A percentile compares a stretch with the other conserved stretches of the same genome.
These are phyloP conservation scores for Saccharomycopsis guyanensis DNA, from an alignment of 805 yeast genomes.

Conservation along the genomic window DNA sequence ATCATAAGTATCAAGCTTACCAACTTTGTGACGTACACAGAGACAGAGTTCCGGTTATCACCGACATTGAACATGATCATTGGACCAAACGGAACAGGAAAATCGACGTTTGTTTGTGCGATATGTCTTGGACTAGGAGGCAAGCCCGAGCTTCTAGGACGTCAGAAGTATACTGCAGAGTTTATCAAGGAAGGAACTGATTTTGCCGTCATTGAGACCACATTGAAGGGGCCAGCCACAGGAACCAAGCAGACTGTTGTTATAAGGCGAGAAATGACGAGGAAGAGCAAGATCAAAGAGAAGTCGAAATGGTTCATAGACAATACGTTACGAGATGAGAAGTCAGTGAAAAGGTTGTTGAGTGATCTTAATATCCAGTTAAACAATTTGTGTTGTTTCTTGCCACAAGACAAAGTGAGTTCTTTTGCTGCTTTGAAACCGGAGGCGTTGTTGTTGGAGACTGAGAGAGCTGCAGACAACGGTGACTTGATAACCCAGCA, in stretches of 20 bases:
- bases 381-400: constrained; percentile 86
- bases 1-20: constrained; percentile 43
- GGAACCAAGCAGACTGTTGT: constrained; percentile 29
- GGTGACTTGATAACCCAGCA: constrained; percentile 52
- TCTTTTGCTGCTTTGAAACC: constrained; percentile 80
- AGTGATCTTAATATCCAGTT: constrained; percentile 64
- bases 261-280: constrained; percentile 38
- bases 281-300: constrained; percentile 25
- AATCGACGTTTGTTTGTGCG: constrained; percentile 88
- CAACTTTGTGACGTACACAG: constrained; percentile 64
- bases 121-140: constrained; percentile 87
- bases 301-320: constrained; percentile 51
- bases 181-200: constrained; percentile 66
- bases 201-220: constrained; percentile 41
- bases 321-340: constrained; percentile 34
- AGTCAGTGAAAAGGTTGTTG: constrained; percentile 38
- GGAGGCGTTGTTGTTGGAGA: constrained; percentile 63
- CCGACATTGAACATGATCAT: constrained; percentile 86
- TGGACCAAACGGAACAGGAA: constrained; percentile 97
- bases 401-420: constrained; percentile 93
- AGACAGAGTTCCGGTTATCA: constrained; percentile 68
- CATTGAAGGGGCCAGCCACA: constrained; percentile 33
- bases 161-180: constrained; percentile 48
- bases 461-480: constrained; percentile 71
- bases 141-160: constrained; percentile 63